phyloP scores from a whole-genome alignment of 805 yeast genomes.

The Cyberlindnera mississippiensis region DNA sequence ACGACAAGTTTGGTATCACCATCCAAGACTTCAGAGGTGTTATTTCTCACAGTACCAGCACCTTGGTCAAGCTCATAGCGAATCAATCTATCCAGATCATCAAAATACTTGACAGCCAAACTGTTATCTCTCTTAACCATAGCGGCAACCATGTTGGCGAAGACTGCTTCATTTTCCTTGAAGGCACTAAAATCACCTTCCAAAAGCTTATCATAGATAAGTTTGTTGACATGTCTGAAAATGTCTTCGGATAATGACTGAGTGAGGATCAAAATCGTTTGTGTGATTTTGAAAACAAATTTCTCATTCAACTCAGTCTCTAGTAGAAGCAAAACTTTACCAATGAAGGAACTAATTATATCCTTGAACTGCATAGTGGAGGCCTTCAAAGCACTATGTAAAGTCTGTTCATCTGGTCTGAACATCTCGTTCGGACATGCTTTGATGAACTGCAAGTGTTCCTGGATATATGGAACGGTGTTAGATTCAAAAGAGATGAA shows the following conservation, averaged over 20 bases:
- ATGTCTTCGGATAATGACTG: slow-evolving; percentile 60
- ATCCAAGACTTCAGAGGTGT: slow-evolving; percentile 61
- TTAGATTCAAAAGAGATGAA: slow-evolving; percentile 36
- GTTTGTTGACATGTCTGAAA: slow-evolving; percentile 41
- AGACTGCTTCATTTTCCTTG: slow-evolving; percentile 56
- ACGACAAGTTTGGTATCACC: slow-evolving; percentile 75
- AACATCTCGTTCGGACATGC: slow-evolving; percentile 30
- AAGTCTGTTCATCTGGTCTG: slow-evolving; percentile 40
- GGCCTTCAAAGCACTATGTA: slow-evolving; percentile 59
- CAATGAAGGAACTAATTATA: slow-evolving; percentile 52
- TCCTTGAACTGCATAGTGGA: slow-evolving; percentile 69
- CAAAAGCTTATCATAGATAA: slow-evolving; percentile 38
- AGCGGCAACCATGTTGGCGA: slow-evolving; percentile 70
- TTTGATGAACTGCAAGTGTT: slow-evolving; percentile 53
- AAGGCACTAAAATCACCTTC: slow-evolving; percentile 49
- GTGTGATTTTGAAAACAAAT: slow-evolving; percentile 37
- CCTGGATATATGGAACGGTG: slow-evolving; percentile 54
- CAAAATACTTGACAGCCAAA: slow-evolving; percentile 26
- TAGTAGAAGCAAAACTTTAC: slow-evolving; percentile 55
- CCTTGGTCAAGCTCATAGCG: slow-evolving; percentile 67
- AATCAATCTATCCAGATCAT: slow-evolving; percentile 39
- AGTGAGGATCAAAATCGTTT: slow-evolving; percentile 43
- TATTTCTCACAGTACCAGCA: slow-evolving; percentile 71
- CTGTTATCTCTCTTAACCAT: slow-evolving; percentile 54
- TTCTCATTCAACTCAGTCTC: slow-evolving; percentile 45